Conservation (phyloP, 225 moss, liverwort and hornwort species). For the Asterella californica region DNA sequence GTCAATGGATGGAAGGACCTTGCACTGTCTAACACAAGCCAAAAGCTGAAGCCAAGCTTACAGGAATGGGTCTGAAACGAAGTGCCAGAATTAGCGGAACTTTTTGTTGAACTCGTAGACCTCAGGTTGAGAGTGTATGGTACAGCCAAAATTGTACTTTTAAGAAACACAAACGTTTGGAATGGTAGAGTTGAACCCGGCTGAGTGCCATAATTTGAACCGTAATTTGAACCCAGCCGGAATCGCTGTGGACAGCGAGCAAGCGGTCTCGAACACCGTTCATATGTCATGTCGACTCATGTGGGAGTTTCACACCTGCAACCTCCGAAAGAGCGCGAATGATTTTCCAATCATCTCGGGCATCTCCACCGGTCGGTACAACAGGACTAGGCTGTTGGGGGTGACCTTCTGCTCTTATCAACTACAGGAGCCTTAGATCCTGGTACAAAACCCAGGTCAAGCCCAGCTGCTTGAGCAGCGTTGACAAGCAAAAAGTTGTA, state of each 20-base stretch:
- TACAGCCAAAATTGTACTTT: too few species aligned
- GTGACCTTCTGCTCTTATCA: slow-evolving; percentile 65
- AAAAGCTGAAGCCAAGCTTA: too few species aligned
- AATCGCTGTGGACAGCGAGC: slow-evolving; percentile 66
- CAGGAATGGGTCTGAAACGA: too few species aligned
- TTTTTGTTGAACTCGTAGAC: too few species aligned
- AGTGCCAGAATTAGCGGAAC: too few species aligned
- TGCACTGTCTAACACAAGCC: too few species aligned
- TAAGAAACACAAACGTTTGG: too few species aligned
- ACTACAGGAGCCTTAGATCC: slow-evolving; percentile 57
- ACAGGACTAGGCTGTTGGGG: slow-evolving; percentile 73
- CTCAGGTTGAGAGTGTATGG: too few species aligned
- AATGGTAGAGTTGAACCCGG: too few species aligned
- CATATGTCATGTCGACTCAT: slow-evolving; percentile 59
- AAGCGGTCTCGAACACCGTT: slow-evolving; percentile 80
- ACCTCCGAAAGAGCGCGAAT: slow-evolving; percentile 77
- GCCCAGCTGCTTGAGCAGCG: slow-evolving; percentile 88
- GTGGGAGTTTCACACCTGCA: slow-evolving; percentile 71
- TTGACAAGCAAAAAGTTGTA: slow-evolving; percentile 81
- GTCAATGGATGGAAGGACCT: too few species aligned
- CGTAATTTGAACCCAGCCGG: too few species aligned
- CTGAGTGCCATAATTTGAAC: too few species aligned
- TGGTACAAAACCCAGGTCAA: slow-evolving; percentile 76
- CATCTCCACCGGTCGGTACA: slow-evolving; percentile 89
- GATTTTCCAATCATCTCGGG: slow-evolving; percentile 98